These are phyloP conservation scores for Zygoascus sp. DNA, from an alignment of 1,139 yeast genomes.

Conservation along the genomic window DNA sequence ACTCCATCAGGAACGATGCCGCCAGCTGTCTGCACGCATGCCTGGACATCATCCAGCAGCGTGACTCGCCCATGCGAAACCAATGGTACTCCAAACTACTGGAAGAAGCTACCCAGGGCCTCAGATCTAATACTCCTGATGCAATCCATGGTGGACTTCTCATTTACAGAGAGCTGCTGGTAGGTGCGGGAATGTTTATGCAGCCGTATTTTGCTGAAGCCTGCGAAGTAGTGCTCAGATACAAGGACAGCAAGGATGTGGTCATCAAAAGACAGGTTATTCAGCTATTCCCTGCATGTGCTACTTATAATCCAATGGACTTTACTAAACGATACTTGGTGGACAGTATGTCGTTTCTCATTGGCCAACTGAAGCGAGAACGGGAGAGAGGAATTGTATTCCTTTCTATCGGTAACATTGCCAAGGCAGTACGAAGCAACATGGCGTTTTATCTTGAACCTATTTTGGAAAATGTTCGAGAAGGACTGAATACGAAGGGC, in stretches of 20 bases:
- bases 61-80: slow-evolving; percentile 67
- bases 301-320: slow-evolving; percentile 68
- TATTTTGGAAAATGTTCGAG: slow-evolving; percentile 75
- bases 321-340: slow-evolving; percentile 82
- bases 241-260: slow-evolving; percentile 71
- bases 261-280: slow-evolving; percentile 81
- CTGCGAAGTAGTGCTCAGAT: slow-evolving; percentile 68
- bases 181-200: slow-evolving; percentile 60
- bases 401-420: slow-evolving; percentile 79
- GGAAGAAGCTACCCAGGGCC: slow-evolving; percentile 54
- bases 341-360: slow-evolving; percentile 69
- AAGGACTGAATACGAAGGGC: slow-evolving; percentile 69
- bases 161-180: slow-evolving; percentile 76
- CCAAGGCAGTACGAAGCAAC: slow-evolving; percentile 78
- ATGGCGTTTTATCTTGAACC: slow-evolving; percentile 88
- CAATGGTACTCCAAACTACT: slow-evolving; percentile 72
- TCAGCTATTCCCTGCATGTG: slow-evolving; percentile 73
- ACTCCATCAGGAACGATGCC: slow-evolving; percentile 73
- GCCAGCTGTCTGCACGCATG: slow-evolving; percentile 78
- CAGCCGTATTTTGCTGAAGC: slow-evolving; percentile 70
- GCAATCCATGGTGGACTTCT: slow-evolving; percentile 80
- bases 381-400: slow-evolving; percentile 76
- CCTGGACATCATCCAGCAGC: slow-evolving; percentile 66
- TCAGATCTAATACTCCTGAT: slow-evolving; percentile 52
- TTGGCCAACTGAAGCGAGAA: slow-evolving; percentile 71